phyloP scores from a whole-genome alignment of 495 filamentous ascomycete species.

The Penicillium fimorum region DNA sequence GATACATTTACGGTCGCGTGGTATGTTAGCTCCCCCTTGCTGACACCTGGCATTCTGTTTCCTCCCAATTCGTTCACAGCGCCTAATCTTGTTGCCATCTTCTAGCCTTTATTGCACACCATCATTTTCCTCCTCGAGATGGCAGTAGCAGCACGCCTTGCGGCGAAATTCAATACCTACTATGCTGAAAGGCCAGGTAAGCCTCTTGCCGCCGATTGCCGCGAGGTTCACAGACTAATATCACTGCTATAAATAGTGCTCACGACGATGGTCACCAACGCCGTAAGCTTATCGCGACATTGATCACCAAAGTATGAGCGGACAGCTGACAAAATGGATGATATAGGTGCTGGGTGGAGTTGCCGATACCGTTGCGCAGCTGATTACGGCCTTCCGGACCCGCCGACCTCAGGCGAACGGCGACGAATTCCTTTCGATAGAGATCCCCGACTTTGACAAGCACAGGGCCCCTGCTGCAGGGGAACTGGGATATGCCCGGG shows the following conservation, averaged over 20 bases:
- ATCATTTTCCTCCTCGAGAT: slow-evolving; percentile 87
- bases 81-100: slow-evolving; percentile 16
- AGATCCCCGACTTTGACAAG: slow-evolving; percentile 85
- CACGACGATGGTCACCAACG: slow-evolving; percentile 98
- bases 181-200: slow-evolving; percentile 83
- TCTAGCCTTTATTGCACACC: slow-evolving; percentile 80
- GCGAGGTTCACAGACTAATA: slow-evolving; percentile 25
- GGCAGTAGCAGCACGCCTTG: slow-evolving; percentile 74
- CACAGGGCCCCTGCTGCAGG: slow-evolving; percentile 67
- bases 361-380: slow-evolving; percentile 93
- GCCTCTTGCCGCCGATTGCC: slow-evolving; percentile 15
- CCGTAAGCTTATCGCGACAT: slow-evolving; percentile 54
- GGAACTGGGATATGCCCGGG: slow-evolving; percentile 66
- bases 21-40: slow-evolving; percentile 46
- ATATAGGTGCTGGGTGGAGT: slow-evolving; percentile 77
- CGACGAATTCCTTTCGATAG: slow-evolving; percentile 76
- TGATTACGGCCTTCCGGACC: slow-evolving; percentile 78
- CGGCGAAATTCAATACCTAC: slow-evolving; percentile 86
- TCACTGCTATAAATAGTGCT: slow-evolving; percentile 57
- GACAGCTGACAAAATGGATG: slow-evolving; percentile 16
- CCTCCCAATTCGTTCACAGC: neutral
- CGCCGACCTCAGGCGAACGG: slow-evolving; percentile 51
- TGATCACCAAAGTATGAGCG: neutral
- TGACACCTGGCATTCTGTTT: neutral
- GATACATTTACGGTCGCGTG: slow-evolving; percentile 76